phyloP scores from a whole-genome alignment of 257 asterid species.

The Knoxia roxburghii region DNA sequence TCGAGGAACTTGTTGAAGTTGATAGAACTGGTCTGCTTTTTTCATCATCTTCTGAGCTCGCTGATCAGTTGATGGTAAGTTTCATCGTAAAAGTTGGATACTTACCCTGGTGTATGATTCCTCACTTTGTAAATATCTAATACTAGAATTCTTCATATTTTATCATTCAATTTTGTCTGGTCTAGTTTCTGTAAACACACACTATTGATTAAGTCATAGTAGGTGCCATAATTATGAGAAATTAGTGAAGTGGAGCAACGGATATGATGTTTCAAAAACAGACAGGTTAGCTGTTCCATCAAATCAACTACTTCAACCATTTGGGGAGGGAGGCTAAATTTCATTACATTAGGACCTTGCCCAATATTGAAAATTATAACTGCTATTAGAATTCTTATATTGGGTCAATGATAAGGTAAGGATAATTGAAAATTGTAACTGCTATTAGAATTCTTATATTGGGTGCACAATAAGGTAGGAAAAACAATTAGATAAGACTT shows the following conservation, averaged over 20 bases:
- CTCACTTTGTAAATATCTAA: neutral
- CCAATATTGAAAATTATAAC: neutral
- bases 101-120: neutral
- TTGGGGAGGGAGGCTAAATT: neutral
- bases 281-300: neutral
- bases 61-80: slow-evolving; percentile 85
- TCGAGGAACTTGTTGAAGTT: slow-evolving; percentile 78
- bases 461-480: neutral
- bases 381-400: neutral
- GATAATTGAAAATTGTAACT: neutral
- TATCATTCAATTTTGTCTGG: neutral
- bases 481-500: neutral
- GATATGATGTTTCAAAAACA: neutral
- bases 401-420: neutral
- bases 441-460: neutral
- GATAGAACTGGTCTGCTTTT: slow-evolving; percentile 85
- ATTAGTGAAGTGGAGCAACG: neutral
- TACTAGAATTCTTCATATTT: neutral
- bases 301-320: neutral
- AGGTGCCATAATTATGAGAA: neutral
- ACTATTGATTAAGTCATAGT: neutral
- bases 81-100: slow-evolving; percentile 3
- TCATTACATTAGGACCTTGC: neutral
- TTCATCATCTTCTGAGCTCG: slow-evolving; percentile 89
- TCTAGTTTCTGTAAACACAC: neutral